These are phyloP conservation scores for Dictyostelium gargantuum DNA, from an alignment of 208 protist genomes.

Conservation along the genomic window DNA sequence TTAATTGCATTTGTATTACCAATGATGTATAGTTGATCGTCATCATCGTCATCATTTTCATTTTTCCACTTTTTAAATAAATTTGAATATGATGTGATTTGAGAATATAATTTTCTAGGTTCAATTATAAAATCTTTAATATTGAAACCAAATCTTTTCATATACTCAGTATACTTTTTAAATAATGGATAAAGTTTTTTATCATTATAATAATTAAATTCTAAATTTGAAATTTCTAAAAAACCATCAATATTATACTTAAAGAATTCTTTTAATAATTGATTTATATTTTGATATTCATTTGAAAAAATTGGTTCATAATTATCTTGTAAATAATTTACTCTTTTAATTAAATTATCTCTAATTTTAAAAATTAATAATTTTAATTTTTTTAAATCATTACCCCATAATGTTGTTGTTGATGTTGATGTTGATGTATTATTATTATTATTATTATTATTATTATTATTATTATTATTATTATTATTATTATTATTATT, in stretches of 20 bases:
- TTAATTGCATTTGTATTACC: background rate
- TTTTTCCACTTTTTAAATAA: background rate
- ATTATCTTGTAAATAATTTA: background rate
- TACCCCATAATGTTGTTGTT: background rate
- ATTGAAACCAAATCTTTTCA: constrained; percentile 4
- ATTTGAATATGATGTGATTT: background rate
- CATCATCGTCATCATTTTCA: no score
- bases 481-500: no score
- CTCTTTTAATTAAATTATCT: background rate
- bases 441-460: background rate
- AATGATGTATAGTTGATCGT: background rate
- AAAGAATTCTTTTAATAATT: background rate
- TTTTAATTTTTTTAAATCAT: background rate
- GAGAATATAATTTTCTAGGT: background rate
- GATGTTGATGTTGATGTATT: background rate
- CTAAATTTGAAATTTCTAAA: background rate
- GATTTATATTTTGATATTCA: background rate
- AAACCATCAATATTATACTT: background rate
- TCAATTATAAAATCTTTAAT: background rate
- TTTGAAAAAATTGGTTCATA: background rate
- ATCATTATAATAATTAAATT: background rate
- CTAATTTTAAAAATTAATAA: background rate
- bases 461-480: background rate
- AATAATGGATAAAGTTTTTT: background rate
- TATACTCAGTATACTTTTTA: constrained; percentile 19